Base-by-base conservation (phyloP, 2,329 filamentous ascomycete genomes). In the Colletotrichum lupini region DNA sequence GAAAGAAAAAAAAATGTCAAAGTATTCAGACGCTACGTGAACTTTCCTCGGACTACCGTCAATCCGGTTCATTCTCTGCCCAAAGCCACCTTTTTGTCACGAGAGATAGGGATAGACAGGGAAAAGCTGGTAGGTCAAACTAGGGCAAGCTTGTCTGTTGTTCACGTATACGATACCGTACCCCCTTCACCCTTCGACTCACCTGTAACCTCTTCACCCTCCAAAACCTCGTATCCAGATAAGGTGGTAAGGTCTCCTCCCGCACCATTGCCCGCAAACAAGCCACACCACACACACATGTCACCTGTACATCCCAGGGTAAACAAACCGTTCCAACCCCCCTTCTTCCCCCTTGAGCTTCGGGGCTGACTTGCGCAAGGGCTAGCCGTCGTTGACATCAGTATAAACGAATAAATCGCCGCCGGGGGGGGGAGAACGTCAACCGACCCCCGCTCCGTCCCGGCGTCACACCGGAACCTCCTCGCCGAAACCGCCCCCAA, bases 221-320 rank as follows among this genome's bases (percentile, higher is more conserved):
- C 55, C 30, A 37, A 62, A 62, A 71, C n/a, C 68, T 71, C 68
- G 68, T 60, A 61, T 71, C 62, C 30, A n/a, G 19, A 49, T 22
- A 42, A n/a, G 19, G 0, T 49, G n/a, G 7, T 4, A 22, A 49
- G 37, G 37, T 42, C 37, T 19, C 37, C 12, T 49, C 26, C 42
- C 46, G 46, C 46, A 42, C 37, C 19, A 28, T 26, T 7, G 26
- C 32, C 19, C 32, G 46, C 42, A 63, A 22, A 52, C 42, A 46
- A 52, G 26, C 42, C 37, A 42, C 37, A 42, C 37, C 37, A 42
- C 19, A 12, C 11, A 12, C 4, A 24, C 7, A 9, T 32, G n/a
- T 22, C 32, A 28, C 28, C 61, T 49, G 32, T 30, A 61, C 24
- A 35, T 53, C 42, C 46, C 16, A 55, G 22, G 22, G 52, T 42